Conservation (phyloP, 345 rosid species). For the Brassica napus region Da-Ae NC_063440.1:24635501-24636000, state of each 20-base stretch:
- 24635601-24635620: constrained; percentile 17
- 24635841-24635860: neutral
- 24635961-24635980: constrained; percentile 49
- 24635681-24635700: neutral
- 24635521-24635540: neutral
- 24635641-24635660: constrained; percentile 28
- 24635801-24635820: constrained; percentile 17
- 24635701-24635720: neutral
- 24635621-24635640: constrained; percentile 12
- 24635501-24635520: neutral
- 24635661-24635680: neutral
- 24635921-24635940: constrained; percentile 49
- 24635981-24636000: neutral
- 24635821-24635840: neutral
- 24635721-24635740: constrained; percentile 29
- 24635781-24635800: constrained; percentile 20
- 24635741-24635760: constrained; percentile 14
- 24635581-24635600: constrained; percentile 39
- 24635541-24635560: neutral
- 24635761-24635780: constrained; percentile 12
- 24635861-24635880: constrained; percentile 53
- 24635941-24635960: constrained; percentile 59
- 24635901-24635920: constrained; percentile 51
- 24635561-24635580: constrained; percentile 19
- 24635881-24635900: constrained; percentile 49